Base-by-base conservation (phyloP, 2,329 filamentous ascomycete species). In the Penicillium nordicum region DNA sequence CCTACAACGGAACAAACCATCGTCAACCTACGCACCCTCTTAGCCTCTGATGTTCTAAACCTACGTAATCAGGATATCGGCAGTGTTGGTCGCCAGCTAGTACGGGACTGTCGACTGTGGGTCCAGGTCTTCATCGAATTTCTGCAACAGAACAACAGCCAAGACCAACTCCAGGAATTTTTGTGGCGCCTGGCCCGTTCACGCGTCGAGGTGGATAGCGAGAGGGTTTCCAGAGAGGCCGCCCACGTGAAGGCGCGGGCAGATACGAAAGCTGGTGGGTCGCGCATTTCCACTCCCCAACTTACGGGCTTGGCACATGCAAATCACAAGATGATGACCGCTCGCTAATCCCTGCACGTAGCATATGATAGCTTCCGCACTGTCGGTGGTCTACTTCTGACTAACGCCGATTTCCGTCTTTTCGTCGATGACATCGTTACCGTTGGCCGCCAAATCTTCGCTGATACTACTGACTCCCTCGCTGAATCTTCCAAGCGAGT, bases 141-240 rank as follows among this genome's bases (percentile, higher is more conserved):
- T 6, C 72, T 97, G 44, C 80, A 85, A 53, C 81, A 92, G 73
- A 97, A 97, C 78, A 97, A 97, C 72, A 78, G 80, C 59, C 75
- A 84, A 16, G 91, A 97, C 73, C 88, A 96, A 71, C 84, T 97
- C 18, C 93, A 97, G 72, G 90, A 97, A 67, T 89, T 97, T 61
- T 80, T 96, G 38, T 97, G 92, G 92, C 92, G 88, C 66, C 74
- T 96, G 45, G 79, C 85, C 60, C 88, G 89, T 69, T 87, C 90
- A n/a, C 83, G 84, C 34, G 77, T 94, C 6, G 83, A 83, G 1
- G 74, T 93, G 4, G 86, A 92, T 64, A 79, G 85, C 1, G 79
- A 84, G 18, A 82, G 89, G 57, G 76, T 92, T 43, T 80, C 82
- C 2, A 75, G 80, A 38, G 81, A 82, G 47, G 88, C 85, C 3